phyloP scores from a whole-genome alignment of 495 filamentous ascomycete genomes.

The Neurospora sp. region DNA sequence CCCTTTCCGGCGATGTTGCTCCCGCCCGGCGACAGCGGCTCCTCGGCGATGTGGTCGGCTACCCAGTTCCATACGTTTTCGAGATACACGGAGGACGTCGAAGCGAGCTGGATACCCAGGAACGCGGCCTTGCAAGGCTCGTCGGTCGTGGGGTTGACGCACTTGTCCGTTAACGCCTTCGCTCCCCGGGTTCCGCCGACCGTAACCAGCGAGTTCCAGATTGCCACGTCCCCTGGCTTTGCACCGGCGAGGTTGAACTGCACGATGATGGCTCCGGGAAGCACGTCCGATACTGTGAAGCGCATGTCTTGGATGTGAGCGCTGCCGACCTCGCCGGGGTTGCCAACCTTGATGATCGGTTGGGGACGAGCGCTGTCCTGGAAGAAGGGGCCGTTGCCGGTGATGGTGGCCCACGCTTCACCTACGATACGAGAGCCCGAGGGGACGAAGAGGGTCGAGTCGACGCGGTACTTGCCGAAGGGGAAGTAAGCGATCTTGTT shows the following conservation, averaged over 20 bases:
- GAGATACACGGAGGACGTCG: conserved; percentile 46
- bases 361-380: conserved; percentile 37
- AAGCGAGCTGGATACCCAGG: conserved; percentile 54
- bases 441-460: conserved; percentile 41
- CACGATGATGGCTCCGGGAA: conserved; percentile 38
- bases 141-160: conserved; percentile 32
- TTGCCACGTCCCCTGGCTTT: conserved; percentile 44
- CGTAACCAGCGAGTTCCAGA: conserved; percentile 52
- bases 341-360: conserved; percentile 51
- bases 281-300: conserved; percentile 35
- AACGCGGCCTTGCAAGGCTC: conserved; percentile 54
- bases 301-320: conserved; percentile 51
- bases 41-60: conserved; percentile 63
- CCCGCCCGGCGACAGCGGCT: conserved; percentile 28
- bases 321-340: conserved; percentile 43
- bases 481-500: conserved; percentile 38
- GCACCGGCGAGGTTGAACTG: conserved; percentile 50
- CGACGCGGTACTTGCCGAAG: conserved; percentile 39
- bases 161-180: conserved; percentile 24
- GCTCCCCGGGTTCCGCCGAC: conserved; percentile 50
- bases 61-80: conserved; percentile 68
- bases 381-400: conserved; percentile 41
- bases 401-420: conserved; percentile 40
- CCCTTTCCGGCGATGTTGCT: conserved; percentile 30
- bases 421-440: conserved; percentile 42